Evolutionary conservation across 176 grass and related monocot species (phyloP).

Genomic region (Musa troglodytarum): DNA sequence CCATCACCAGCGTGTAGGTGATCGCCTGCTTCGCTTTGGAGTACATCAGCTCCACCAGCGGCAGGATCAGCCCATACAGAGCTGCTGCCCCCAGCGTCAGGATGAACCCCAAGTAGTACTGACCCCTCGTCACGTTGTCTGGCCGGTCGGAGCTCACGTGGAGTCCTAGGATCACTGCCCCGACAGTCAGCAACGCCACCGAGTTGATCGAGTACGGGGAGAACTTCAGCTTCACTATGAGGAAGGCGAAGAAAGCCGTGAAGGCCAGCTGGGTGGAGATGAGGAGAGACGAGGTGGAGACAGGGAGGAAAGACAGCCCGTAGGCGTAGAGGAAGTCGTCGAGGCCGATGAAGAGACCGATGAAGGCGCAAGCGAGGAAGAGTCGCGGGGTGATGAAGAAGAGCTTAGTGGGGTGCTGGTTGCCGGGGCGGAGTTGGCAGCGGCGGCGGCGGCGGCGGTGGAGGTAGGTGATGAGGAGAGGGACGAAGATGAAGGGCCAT

Average conservation of each 20-base stretch:
- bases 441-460: too few relatives aligned
- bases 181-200: conserved; percentile 54
- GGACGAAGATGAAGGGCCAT: too few relatives aligned
- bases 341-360: conserved; percentile 54
- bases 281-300: conserved; percentile 73
- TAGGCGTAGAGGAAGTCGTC: conserved; percentile 70
- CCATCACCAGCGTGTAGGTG: conserved; percentile 58
- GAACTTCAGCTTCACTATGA: conserved; percentile 63
- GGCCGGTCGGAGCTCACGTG: conserved; percentile 42
- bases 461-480: too few relatives aligned
- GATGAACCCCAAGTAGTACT: conserved; percentile 56
- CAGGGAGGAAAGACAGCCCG: conserved; percentile 53
- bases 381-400: conserved; percentile 45
- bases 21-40: conserved; percentile 24
- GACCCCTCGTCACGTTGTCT: conserved; percentile 28
- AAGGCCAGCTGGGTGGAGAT: conserved; percentile 76
- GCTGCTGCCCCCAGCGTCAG: conserved; percentile 57
- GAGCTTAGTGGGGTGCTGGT: background rate
- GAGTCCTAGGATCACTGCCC: conserved; percentile 56
- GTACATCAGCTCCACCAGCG: conserved; percentile 55
- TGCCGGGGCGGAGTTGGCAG: too few relatives aligned
- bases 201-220: conserved; percentile 66
- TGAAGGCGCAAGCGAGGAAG: conserved; percentile 23
- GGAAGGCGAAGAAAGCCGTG: conserved; percentile 57
- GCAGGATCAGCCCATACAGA: conserved; percentile 46